Percentiles rank a stretch among this genome's conserved stretches.
phyloP scores from a whole-genome alignment of 768 basidiomycete genomes.

The Serendipita vermifera region DNA sequence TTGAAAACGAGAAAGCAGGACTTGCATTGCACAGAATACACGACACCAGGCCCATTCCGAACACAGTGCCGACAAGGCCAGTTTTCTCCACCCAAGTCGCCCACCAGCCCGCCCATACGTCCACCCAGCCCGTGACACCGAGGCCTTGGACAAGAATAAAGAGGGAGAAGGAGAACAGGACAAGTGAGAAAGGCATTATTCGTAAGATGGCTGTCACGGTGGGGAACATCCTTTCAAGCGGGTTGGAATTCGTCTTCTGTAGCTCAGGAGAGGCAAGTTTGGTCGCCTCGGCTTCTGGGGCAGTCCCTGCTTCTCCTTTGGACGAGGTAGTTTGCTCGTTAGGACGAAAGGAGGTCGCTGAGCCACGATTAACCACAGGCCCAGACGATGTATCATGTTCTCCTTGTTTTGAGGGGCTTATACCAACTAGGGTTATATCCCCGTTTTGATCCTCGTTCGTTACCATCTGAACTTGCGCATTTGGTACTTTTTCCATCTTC shows the following conservation, averaged over 20 bases:
- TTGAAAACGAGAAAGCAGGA: slow-evolving; percentile 9
- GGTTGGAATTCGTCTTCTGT: slow-evolving; percentile 14
- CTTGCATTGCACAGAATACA: slow-evolving; percentile 52
- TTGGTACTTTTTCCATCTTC: no score
- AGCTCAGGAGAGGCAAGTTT: no score
- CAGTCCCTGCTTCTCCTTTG: no score
- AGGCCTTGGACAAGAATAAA: slow-evolving; percentile 88
- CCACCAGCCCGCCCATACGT: slow-evolving; percentile 65
- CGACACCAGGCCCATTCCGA: slow-evolving; percentile 26
- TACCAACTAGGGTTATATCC: no score
- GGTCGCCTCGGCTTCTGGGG: no score
- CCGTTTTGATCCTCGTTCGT: no score
- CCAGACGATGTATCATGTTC: no score
- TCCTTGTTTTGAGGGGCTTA: no score
- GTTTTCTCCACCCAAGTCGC: slow-evolving; percentile 29
- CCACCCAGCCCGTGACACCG: slow-evolving; percentile 74
- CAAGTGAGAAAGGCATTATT: slow-evolving; percentile 63
- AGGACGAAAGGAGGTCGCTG: no score
- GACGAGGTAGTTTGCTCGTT: no score
- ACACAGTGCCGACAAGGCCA: slow-evolving; percentile 27
- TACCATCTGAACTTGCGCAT: no score
- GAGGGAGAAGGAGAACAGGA: slow-evolving; percentile 88
- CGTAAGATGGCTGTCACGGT: slow-evolving; percentile 53
- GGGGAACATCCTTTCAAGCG: slow-evolving; percentile 38
- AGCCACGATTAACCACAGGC: no score